Evolutionary conservation across 257 asterid genomes (phyloP).

Genomic region (Penstemon davidsonii): DNA sequence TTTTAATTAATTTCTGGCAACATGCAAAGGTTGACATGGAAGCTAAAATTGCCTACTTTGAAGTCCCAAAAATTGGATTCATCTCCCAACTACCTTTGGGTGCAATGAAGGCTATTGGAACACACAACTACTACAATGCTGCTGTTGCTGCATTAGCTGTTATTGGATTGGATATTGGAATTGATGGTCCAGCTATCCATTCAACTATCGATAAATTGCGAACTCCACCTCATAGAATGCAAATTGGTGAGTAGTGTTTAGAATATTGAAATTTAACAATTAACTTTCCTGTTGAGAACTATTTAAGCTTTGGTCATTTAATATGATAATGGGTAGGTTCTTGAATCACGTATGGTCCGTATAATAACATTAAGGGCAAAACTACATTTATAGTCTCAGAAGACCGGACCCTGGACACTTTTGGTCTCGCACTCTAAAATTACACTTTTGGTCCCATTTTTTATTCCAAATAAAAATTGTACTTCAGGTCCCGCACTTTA

Average conservation of each 20-base stretch:
- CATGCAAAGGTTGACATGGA: conserved; percentile 33
- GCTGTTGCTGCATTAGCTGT: conserved; percentile 42
- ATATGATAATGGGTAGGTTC: no score
- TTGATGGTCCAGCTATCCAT: conserved; percentile 26
- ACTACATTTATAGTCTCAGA: no score
- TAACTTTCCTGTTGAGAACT: no score
- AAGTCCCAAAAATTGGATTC: conserved; percentile 29
- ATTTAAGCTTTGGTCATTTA: no score
- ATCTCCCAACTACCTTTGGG: conserved; percentile 27
- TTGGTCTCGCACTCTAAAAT: no score
- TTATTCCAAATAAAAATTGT: no score
- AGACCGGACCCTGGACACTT: no score
- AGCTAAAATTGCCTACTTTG: conserved; percentile 32
- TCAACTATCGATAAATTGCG: conserved; percentile 34
- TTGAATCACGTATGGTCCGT: no score
- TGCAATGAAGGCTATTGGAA: conserved; percentile 39
- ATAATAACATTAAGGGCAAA: no score
- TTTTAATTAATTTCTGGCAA: background rate
- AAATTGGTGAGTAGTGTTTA: conserved; percentile 27
- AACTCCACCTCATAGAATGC: conserved; percentile 44
- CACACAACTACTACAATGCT: conserved; percentile 40
- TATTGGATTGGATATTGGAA: conserved; percentile 37
- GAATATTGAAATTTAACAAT: background rate
- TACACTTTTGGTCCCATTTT: no score
- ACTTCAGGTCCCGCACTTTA: no score